These are phyloP conservation scores for Chenopodium album DNA, from an alignment of 148 eudicot species.

Conservation along the genomic window DNA sequence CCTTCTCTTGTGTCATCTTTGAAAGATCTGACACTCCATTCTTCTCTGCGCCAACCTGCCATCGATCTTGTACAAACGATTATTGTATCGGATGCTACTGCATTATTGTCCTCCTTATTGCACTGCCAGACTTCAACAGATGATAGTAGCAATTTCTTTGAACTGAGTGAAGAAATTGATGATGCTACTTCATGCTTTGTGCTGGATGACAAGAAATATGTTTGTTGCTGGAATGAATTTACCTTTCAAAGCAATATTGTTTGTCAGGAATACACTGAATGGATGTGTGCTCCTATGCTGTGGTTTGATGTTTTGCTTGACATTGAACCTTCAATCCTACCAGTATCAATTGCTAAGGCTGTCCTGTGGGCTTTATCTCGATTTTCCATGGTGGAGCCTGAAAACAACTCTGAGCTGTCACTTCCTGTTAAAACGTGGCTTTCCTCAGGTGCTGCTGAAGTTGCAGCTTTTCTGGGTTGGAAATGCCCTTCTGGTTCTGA, in stretches of 20 bases:
- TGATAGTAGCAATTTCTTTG: constrained; percentile 32
- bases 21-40: constrained; percentile 74
- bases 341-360: constrained; percentile 79
- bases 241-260: constrained; percentile 53
- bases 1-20: constrained; percentile 87
- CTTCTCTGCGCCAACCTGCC: constrained; percentile 88
- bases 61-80: constrained; percentile 87
- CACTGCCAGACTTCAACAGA: constrained; percentile 37
- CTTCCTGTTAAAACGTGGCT: constrained; percentile 70
- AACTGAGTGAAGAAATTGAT: constrained; percentile 47
- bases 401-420: constrained; percentile 56
- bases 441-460: constrained; percentile 61
- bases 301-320: constrained; percentile 89
- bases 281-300: constrained; percentile 95
- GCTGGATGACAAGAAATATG: constrained; percentile 43
- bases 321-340: constrained; percentile 64
- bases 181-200: constrained; percentile 41
- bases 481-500: constrained; percentile 82
- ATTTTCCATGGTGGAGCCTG: constrained; percentile 79
- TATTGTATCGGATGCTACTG: constrained; percentile 89
- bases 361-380: constrained; percentile 90
- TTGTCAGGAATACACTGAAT: constrained; percentile 54
- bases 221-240: constrained; percentile 73
- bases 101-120: constrained; percentile 56
- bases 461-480: constrained; percentile 70